Conservation (phyloP, 371 early-diverging fungal genomes). For the Parasitella parasitica region DNA sequence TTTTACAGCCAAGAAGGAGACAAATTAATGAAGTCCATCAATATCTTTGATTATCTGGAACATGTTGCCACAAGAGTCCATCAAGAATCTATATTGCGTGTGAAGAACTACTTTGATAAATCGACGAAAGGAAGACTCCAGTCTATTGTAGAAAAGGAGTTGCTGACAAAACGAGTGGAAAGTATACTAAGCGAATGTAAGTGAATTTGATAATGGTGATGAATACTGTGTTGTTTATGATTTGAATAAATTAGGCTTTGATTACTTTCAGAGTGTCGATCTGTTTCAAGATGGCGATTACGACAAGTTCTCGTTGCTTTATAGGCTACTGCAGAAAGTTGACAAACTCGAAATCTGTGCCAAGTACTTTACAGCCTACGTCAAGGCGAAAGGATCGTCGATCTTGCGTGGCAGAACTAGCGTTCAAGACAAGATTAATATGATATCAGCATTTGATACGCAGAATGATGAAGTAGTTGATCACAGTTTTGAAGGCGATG, state of each 20-base stretch:
- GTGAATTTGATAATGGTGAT: not conserved
- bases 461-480: constrained; percentile 68
- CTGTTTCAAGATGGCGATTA: constrained; percentile 14
- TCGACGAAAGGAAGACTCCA: constrained; percentile 70
- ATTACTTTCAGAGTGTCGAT: constrained; percentile 51
- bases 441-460: constrained; percentile 60
- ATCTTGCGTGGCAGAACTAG: constrained; percentile 24
- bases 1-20: constrained; percentile 77
- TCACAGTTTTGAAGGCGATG: constrained; percentile 67
- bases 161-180: constrained; percentile 66
- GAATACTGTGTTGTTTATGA: not conserved
- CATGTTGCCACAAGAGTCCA: constrained; percentile 70
- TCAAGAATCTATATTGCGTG: constrained; percentile 63
- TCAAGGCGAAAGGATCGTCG: constrained; percentile 38
- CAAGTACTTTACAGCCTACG: constrained; percentile 32
- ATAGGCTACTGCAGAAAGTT: constrained; percentile 38
- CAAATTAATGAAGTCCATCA: constrained; percentile 47
- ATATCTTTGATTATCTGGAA: constrained; percentile 66
- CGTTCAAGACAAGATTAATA: constrained; percentile 22
- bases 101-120: constrained; percentile 75
- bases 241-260: constrained; percentile 44
- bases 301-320: constrained; percentile 66
- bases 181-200: constrained; percentile 67
- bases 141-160: constrained; percentile 64
- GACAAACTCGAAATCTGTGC: constrained; percentile 33